These are phyloP conservation scores for Neoarthrinium moseri DNA, from an alignment of 2,329 filamentous ascomycete species.

Conservation along the genomic window DNA sequence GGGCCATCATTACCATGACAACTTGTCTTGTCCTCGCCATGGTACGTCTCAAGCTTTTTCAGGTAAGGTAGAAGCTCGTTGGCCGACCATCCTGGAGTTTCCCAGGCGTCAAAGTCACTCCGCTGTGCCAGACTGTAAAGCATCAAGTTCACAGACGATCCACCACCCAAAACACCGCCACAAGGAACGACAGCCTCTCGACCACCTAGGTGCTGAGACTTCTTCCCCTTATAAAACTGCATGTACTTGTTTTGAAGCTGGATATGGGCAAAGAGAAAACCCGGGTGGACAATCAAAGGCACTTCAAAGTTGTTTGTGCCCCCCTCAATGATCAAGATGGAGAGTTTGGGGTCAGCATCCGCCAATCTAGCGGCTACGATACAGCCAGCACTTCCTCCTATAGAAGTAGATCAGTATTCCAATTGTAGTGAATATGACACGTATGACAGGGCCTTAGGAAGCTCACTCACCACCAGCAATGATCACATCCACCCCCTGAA, in stretches of 20 bases:
- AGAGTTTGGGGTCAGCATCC: conserved; percentile 15
- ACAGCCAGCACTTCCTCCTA: conserved; percentile 17
- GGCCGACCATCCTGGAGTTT: conserved; percentile 23
- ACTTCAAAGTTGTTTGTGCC: conserved; percentile 11
- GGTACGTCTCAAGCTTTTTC: conserved; percentile 56
- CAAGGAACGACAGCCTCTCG: conserved; percentile 12
- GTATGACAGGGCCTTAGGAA: no score
- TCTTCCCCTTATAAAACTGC: conserved; percentile 8
- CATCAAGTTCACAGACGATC: conserved; percentile 47
- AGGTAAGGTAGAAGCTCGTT: conserved; percentile 20
- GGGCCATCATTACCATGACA: conserved; percentile 55
- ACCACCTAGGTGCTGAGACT: background rate
- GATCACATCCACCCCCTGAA: background rate
- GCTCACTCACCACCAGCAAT: background rate
- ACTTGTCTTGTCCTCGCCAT: conserved; percentile 40
- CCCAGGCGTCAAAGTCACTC: conserved; percentile 27
- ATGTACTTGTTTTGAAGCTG: conserved; percentile 5
- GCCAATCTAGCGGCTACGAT: conserved; percentile 17
- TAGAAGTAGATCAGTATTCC: background rate
- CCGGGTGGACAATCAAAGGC: conserved; percentile 9
- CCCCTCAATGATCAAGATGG: conserved; percentile 16
- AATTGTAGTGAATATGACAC: background rate
- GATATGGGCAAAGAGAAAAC: conserved; percentile 10
- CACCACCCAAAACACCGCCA: conserved; percentile 50
- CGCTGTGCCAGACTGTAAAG: conserved; percentile 33